phyloP scores from a whole-genome alignment of 2,329 filamentous ascomycete species.

The Ascochyta rabiei region DNA sequence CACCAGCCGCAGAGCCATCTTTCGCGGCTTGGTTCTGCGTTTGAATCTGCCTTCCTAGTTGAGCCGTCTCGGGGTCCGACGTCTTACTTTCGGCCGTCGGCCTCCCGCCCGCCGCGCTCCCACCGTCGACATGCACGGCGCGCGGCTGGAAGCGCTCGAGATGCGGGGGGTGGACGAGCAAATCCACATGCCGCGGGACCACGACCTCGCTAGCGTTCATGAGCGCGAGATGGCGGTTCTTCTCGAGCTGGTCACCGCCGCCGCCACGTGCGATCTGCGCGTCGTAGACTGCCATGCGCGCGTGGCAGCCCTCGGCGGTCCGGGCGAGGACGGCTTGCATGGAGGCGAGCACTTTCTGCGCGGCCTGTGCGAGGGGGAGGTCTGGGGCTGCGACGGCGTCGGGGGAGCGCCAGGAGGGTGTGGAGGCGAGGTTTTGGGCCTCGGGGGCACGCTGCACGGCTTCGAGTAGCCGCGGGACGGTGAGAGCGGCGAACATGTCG shows the following conservation, averaged over 20 bases:
- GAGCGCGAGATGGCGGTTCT: slow-evolving; percentile 68
- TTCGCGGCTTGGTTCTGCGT: too few species aligned
- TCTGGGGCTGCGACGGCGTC: slow-evolving; percentile 73
- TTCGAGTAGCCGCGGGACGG: slow-evolving; percentile 85
- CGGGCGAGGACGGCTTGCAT: slow-evolving; percentile 85
- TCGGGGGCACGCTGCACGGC: slow-evolving; percentile 62
- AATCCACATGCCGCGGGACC: slow-evolving; percentile 75
- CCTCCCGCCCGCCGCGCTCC: too few species aligned
- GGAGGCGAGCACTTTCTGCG: slow-evolving; percentile 85
- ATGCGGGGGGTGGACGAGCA: slow-evolving; percentile 71
- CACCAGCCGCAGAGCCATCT: too few species aligned
- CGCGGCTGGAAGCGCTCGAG: slow-evolving; percentile 59
- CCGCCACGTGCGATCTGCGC: slow-evolving; percentile 54
- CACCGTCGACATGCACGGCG: neutral
- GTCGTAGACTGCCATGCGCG: slow-evolving; percentile 61
- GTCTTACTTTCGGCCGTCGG: too few species aligned
- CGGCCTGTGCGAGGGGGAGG: slow-evolving; percentile 81
- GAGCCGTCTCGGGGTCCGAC: too few species aligned
- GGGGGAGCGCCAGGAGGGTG: slow-evolving; percentile 74
- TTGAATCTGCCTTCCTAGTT: too few species aligned
- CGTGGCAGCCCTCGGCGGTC: slow-evolving; percentile 69
- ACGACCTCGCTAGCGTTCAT: slow-evolving; percentile 90
- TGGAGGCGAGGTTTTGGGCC: slow-evolving; percentile 55
- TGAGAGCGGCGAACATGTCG: slow-evolving; percentile 96
- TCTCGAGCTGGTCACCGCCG: slow-evolving; percentile 55